These are phyloP conservation scores for Zalaria obscura DNA, from an alignment of 2,329 filamentous ascomycete species.

Conservation along the genomic window DNA sequence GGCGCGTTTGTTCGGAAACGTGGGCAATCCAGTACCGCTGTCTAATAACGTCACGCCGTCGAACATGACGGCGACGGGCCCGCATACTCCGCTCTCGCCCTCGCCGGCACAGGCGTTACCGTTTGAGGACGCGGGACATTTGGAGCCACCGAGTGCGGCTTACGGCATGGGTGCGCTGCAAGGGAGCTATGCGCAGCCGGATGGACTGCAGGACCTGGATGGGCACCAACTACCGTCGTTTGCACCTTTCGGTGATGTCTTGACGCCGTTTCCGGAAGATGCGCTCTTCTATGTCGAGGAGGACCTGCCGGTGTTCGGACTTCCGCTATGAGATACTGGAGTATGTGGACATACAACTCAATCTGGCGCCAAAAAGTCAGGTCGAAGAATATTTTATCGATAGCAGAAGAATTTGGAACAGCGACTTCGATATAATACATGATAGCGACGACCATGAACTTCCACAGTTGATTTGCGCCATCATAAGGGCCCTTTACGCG, in stretches of 20 bases:
- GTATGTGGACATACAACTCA: no score
- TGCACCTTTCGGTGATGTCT: background rate
- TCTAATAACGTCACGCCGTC: background rate
- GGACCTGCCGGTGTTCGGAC: constrained; percentile 4
- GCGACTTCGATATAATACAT: no score
- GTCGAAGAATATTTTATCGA: no score
- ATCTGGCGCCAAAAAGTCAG: no score
- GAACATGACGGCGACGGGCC: background rate
- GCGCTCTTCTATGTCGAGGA: constrained; percentile 5
- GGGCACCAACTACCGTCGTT: background rate
- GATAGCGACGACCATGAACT: no score
- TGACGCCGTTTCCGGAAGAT: constrained; percentile 1
- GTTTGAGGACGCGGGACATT: background rate
- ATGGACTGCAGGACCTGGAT: background rate
- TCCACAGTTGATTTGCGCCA: no score
- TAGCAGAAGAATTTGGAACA: no score
- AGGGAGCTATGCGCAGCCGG: background rate
- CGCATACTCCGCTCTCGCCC: background rate
- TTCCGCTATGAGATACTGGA: background rate
- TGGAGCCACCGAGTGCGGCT: background rate
- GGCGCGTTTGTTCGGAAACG: constrained; percentile 1
- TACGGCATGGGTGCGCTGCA: background rate
- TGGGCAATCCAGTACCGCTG: background rate
- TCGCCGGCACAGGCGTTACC: background rate
- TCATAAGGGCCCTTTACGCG: no score